A percentile compares a stretch with the other conserved stretches of the same genome.
Conservation (phyloP, 2,329 filamentous ascomycete genomes). For the Aspergillus oerlinghausenensis region DNA sequence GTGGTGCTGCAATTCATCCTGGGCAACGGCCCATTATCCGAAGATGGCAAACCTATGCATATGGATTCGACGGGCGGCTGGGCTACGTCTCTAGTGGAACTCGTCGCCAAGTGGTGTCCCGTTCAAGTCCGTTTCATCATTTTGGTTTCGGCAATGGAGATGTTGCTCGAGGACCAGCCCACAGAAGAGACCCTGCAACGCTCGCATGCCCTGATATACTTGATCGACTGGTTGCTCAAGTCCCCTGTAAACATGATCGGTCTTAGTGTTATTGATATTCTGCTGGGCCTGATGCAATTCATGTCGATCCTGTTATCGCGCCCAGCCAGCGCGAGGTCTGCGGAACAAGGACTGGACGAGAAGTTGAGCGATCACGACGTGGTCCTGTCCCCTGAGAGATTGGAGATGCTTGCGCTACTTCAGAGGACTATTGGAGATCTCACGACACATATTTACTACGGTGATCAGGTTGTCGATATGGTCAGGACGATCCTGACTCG, state of each 20-base stretch:
- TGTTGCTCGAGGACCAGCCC: constrained; percentile 63
- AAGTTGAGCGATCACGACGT: constrained; percentile 13
- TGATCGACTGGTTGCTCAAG: constrained; percentile 76
- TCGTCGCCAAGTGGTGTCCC: constrained; percentile 80
- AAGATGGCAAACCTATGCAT: constrained; percentile 40
- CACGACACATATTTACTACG: constrained; percentile 93
- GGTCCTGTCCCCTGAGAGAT: constrained; percentile 49
- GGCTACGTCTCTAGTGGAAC: constrained; percentile 76
- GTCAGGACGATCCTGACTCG: constrained; percentile 72
- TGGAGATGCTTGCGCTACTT: constrained; percentile 64
- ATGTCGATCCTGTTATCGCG: constrained; percentile 73
- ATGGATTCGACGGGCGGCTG: constrained; percentile 58
- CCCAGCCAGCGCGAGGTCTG: constrained; percentile 36
- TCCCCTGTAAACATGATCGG: constrained; percentile 93
- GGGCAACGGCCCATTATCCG: constrained; percentile 50
- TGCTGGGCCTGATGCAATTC: constrained; percentile 79
- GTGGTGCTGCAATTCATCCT: constrained; percentile 70
- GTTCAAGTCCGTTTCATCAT: constrained; percentile 94
- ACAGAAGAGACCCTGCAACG: constrained; percentile 67
- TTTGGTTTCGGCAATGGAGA: constrained; percentile 74
- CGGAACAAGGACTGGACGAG: constrained; percentile 19
- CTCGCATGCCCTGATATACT: constrained; percentile 69
- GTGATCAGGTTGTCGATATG: constrained; percentile 94
- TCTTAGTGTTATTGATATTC: constrained; percentile 90
- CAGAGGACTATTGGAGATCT: constrained; percentile 84